Evolutionary conservation across 2,329 filamentous ascomycete genomes (phyloP), one percentile per base, ranked within the genome.

Genomic region (Teratosphaeria zuluensis): DNA sequence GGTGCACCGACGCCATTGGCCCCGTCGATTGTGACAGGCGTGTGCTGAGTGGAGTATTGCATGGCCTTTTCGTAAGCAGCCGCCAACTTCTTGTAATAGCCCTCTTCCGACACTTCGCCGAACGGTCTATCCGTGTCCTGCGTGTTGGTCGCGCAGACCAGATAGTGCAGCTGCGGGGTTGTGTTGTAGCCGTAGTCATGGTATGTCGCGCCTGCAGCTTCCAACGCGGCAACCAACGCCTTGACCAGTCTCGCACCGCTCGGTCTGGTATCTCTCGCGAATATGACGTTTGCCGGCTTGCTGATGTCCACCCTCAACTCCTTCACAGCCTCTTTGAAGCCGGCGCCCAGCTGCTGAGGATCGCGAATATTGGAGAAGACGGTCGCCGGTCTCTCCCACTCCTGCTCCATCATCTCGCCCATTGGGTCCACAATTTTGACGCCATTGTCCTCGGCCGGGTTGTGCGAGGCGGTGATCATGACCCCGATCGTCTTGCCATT

Each of bases 91-190:
- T 94, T 84, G 75, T 97, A 97, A 77, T 99, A 99, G 38, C 94
- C 94, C 59, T 84, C 80, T 78, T 97, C 92, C 62, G 88, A 95
- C 56, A 90, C 84, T 70, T 90, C 85, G 59, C 94, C 94, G 71
- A 97, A 99, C 19, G 90, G 84, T 66, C 91, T 86, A 58, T 88
- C 86, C 1, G 90, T 95, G 61, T 88, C 89, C 68, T 94, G 83
- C 0, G 92, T 97, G 77, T 99, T 99, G 76, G 91, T 84, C 74
- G 92, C 95, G 64, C 94, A 89, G 33, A 92, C 92, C 64, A 97
- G 81, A 76, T 99, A 99, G 78, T 99, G 94, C 59, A 99, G 82
- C 77, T 97, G 94, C n/a, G 94, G 94, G 3, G 94, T 99, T 12
- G 94, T 97, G 69, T 96, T 80, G 72, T 92, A 86, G 75, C 92